These are phyloP conservation scores for Pleurotus citrinopileatus DNA, from an alignment of 768 basidiomycete species.

Conservation along the genomic window DNA sequence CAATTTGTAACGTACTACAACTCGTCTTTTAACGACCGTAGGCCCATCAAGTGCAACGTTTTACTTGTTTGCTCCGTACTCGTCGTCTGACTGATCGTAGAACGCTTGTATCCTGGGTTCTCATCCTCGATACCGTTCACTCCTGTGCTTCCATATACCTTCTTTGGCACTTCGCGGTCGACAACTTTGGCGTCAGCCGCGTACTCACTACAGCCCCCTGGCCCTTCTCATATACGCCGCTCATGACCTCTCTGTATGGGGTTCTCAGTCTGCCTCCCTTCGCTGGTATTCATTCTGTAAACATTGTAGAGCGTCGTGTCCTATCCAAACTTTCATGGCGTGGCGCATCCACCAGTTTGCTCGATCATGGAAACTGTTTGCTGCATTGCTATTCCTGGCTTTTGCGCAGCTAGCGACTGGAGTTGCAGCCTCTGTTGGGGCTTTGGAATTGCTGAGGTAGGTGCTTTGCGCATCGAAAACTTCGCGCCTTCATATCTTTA, in stretches of 20 bases:
- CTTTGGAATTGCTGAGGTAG: constrained; percentile 20
- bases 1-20: constrained; percentile 3
- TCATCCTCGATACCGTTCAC: constrained; percentile 26
- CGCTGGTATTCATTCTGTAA: constrained; percentile 1
- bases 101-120: constrained; percentile 24
- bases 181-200: constrained; percentile 18
- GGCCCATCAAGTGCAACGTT: background rate
- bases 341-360: constrained; percentile 27
- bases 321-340: constrained; percentile 28
- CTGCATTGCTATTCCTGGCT: constrained; percentile 15
- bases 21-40: constrained; percentile 2
- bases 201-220: constrained; percentile 20
- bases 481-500: background rate
- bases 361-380: constrained; percentile 19
- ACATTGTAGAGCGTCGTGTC: constrained; percentile 24
- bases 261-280: background rate
- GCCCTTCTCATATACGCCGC: constrained; percentile 26
- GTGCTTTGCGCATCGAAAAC: background rate
- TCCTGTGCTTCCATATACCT: constrained; percentile 22
- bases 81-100: constrained; percentile 9
- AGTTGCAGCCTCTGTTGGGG: constrained; percentile 20
- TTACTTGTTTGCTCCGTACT: background rate
- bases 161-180: constrained; percentile 26
- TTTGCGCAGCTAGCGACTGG: constrained; percentile 22
- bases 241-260: constrained; percentile 24